These are phyloP conservation scores for Pichia thaimueangensis DNA, from an alignment of 805 yeast genomes.

Conservation along the genomic window DNA sequence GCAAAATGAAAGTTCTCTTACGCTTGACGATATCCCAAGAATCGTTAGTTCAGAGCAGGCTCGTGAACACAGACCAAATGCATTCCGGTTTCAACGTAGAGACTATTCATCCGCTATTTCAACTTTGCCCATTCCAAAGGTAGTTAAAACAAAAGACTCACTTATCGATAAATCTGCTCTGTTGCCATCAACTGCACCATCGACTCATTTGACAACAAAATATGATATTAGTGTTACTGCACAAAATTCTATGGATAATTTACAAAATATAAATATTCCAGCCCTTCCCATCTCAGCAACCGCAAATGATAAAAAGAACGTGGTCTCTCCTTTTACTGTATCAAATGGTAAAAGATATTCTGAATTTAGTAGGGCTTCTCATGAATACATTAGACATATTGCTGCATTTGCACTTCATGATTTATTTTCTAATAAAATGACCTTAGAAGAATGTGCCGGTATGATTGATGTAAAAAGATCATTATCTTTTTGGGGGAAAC, in stretches of 20 bases:
- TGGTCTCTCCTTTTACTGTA: background rate
- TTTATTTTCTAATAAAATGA: slow-evolving; percentile 21
- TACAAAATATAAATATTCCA: background rate
- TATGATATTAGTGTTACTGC: background rate
- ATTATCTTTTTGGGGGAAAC: slow-evolving; percentile 48
- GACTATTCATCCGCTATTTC: slow-evolving; percentile 27
- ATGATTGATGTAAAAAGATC: slow-evolving; percentile 39
- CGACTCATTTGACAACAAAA: too few species aligned
- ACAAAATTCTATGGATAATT: background rate
- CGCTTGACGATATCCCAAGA: slow-evolving; percentile 93
- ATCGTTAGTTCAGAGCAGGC: slow-evolving; percentile 98
- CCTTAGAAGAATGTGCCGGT: slow-evolving; percentile 35
- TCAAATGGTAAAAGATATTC: slow-evolving; percentile 39
- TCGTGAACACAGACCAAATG: slow-evolving; percentile 85
- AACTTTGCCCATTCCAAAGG: slow-evolving; percentile 32
- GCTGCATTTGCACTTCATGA: slow-evolving; percentile 47
- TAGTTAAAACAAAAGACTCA: slow-evolving; percentile 18
- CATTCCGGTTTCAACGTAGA: slow-evolving; percentile 70
- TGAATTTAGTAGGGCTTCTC: slow-evolving; percentile 53
- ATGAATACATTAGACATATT: slow-evolving; percentile 51
- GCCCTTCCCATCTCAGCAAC: background rate
- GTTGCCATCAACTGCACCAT: background rate
- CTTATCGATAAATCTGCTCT: background rate
- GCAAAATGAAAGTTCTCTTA: slow-evolving; percentile 75
- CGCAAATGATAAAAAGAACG: background rate